Percentiles rank a stretch among this genome's conserved stretches.
Conservation (phyloP, 768 basidiomycete species). For the Lactarius akahatsu region DNA sequence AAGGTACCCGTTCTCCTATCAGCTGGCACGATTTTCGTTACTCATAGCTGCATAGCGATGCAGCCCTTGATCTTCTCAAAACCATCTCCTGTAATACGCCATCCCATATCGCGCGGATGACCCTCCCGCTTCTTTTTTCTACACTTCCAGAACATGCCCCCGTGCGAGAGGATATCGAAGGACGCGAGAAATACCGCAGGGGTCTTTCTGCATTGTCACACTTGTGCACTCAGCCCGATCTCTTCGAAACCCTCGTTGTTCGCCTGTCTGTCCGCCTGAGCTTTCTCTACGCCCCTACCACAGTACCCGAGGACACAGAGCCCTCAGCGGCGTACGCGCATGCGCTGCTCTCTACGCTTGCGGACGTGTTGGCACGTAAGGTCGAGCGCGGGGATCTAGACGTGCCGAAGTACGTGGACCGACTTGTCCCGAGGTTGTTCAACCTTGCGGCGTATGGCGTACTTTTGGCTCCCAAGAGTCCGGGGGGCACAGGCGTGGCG, state of each 20-base stretch:
- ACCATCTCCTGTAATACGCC: conserved; percentile 60
- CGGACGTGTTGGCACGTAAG: conserved; percentile 58
- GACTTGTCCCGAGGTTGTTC: conserved; percentile 68
- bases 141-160: conserved; percentile 71
- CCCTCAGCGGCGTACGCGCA: conserved; percentile 81
- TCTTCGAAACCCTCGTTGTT: conserved; percentile 85
- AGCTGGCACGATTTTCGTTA: neutral
- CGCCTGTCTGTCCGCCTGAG: conserved; percentile 78
- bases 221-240: conserved; percentile 67
- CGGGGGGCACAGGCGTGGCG: conserved; percentile 35
- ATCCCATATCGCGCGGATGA: conserved; percentile 65
- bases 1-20: conserved; percentile 41
- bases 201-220: conserved; percentile 65
- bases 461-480: conserved; percentile 30
- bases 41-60: conserved; percentile 44
- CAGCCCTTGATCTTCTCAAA: conserved; percentile 60
- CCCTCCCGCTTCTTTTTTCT: conserved; percentile 77
- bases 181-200: conserved; percentile 66
- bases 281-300: conserved; percentile 49
- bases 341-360: conserved; percentile 71
- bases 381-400: conserved; percentile 54
- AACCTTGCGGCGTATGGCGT: conserved; percentile 55
- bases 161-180: conserved; percentile 46
- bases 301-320: conserved; percentile 47
- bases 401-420: conserved; percentile 76